Evolutionary conservation across 116 monocot species (phyloP).

Genomic region (Zostera marina): DNA sequence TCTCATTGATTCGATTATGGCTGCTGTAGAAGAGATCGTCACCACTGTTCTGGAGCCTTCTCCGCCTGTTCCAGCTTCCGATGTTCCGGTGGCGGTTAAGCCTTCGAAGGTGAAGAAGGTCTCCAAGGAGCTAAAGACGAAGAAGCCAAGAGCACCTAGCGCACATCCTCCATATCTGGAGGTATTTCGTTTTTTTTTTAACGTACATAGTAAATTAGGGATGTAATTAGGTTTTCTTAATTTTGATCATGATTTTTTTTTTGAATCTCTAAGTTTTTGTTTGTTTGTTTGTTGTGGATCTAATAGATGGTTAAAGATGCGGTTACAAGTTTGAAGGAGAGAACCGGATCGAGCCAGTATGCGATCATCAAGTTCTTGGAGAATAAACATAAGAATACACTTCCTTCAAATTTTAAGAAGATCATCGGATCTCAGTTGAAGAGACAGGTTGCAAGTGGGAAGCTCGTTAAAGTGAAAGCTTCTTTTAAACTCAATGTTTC

Average conservation of each 20-base stretch:
- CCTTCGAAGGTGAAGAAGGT: slow-evolving; percentile 7
- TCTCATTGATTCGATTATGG: background rate
- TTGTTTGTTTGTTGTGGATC: too few relatives aligned
- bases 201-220: background rate
- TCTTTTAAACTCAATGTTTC: slow-evolving; percentile 46
- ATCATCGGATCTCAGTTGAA: slow-evolving; percentile 30
- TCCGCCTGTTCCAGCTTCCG: slow-evolving; percentile 11
- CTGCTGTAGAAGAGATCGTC: slow-evolving; percentile 3
- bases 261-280: background rate
- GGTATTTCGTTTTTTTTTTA: too few relatives aligned
- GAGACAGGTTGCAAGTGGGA: slow-evolving; percentile 37
- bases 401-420: slow-evolving; percentile 55
- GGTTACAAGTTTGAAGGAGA: slow-evolving; percentile 46
- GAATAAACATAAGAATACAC: slow-evolving; percentile 40
- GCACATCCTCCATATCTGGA: slow-evolving; percentile 51
- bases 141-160: slow-evolving; percentile 23
- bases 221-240: background rate
- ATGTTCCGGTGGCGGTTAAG: background rate
- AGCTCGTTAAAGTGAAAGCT: slow-evolving; percentile 53
- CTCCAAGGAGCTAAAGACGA: slow-evolving; percentile 25
- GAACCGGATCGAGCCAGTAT: slow-evolving; percentile 57
- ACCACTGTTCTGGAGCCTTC: slow-evolving; percentile 5
- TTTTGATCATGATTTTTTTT: background rate
- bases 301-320: slow-evolving; percentile 64
- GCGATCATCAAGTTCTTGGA: slow-evolving; percentile 62